These are phyloP conservation scores for Hydrangea macrophylla DNA, from an alignment of 148 eudicot species.

Conservation along the genomic window DNA sequence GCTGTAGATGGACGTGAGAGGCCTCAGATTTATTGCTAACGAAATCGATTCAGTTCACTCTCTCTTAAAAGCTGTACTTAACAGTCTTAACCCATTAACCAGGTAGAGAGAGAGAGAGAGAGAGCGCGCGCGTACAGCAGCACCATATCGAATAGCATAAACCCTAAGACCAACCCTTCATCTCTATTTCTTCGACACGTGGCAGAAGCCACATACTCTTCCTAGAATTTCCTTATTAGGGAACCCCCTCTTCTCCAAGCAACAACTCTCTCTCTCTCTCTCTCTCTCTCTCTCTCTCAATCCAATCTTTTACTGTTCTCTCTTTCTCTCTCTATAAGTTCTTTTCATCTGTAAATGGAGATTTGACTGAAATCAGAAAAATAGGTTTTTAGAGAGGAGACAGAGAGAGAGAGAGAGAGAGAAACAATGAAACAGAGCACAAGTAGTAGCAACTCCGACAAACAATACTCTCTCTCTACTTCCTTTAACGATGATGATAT, in stretches of 20 bases:
- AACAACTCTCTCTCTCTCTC: conserved; percentile 11
- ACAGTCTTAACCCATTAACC: no score
- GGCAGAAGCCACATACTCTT: conserved; percentile 26
- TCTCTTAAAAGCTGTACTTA: no score
- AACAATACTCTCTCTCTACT: no score
- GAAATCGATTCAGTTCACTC: no score
- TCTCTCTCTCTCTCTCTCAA: conserved; percentile 13
- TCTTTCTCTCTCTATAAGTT: not conserved
- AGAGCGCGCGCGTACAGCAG: no score
- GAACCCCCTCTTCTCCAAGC: conserved; percentile 1
- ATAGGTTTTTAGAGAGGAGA: not conserved
- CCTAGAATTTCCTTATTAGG: not conserved
- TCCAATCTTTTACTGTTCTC: not conserved
- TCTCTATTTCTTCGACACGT: conserved; percentile 27
- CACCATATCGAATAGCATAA: conserved; percentile 4
- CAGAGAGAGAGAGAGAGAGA: not conserved
- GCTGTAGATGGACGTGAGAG: no score
- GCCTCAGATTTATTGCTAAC: no score
- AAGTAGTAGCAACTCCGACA: no score
- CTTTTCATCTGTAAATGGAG: not conserved
- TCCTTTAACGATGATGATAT: conserved; percentile 11
- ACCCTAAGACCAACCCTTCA: conserved; percentile 18
- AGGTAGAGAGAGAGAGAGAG: no score
- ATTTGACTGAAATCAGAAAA: no score
- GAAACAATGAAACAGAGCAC: not conserved